Evolutionary conservation across 2,329 filamentous ascomycete genomes (phyloP).

Genomic region (Beauveria sp.): DNA sequence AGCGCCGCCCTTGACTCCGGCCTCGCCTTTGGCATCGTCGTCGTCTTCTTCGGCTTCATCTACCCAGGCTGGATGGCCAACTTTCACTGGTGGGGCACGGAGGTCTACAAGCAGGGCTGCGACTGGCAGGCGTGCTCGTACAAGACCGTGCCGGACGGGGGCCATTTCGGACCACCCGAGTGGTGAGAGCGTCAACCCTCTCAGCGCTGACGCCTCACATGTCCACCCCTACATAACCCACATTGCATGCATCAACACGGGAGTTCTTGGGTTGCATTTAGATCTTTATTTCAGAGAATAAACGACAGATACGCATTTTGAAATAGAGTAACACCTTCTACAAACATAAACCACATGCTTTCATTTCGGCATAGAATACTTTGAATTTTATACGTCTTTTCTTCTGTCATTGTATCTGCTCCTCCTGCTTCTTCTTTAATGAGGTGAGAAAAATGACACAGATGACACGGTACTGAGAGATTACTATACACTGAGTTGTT

Average conservation of each 20-base stretch:
- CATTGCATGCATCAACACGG: background rate
- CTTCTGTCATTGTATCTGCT: background rate
- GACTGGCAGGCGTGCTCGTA: constrained; percentile 79
- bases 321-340: background rate
- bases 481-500: constrained; percentile 26
- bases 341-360: background rate
- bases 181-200: constrained; percentile 34
- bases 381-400: background rate
- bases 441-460: background rate
- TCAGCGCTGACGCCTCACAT: background rate
- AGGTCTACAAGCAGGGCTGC: constrained; percentile 76
- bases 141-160: constrained; percentile 52
- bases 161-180: constrained; percentile 56
- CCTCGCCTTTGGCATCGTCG: constrained; percentile 71
- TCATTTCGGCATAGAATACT: background rate
- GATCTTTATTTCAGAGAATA: background rate
- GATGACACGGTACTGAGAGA: constrained; percentile 18
- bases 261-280: background rate
- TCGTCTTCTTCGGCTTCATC: constrained; percentile 82
- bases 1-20: constrained; percentile 78
- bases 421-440: background rate
- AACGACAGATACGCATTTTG: background rate
- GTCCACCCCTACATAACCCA: background rate
- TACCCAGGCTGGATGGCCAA: constrained; percentile 67
- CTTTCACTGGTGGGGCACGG: constrained; percentile 84